Base-by-base conservation (phyloP, 257 asterid genomes). In the Solanum lycopersicoides region DNA sequence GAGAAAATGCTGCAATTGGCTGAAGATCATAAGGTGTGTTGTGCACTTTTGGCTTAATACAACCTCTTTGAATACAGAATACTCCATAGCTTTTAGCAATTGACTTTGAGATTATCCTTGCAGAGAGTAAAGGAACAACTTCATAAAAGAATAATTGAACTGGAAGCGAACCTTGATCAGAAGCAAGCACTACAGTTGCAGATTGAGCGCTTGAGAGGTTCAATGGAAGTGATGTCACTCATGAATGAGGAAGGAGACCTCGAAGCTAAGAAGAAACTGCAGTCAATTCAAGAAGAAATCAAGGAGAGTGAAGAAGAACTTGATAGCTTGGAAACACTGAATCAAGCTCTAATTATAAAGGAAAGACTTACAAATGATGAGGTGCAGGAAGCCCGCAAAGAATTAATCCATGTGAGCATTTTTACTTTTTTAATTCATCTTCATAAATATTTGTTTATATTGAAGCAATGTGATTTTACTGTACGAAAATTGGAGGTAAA, bases 371-470 rank as follows among this genome's bases (percentile, higher is more conserved):
- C 92, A 83, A 94, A 94, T 83, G 97, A 93, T 41, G 98, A 96
- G 89, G 86, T 95, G 89, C 95, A 94, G 75, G 98, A 92, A 41
- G 98, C 97, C 47, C 95, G 96, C 82, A 94, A 92, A 90, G 94
- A 91, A 88, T 86, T 96, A 15, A 80, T 93, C 32, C 53, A 75
- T 37, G 98, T 96, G 90, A 92, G 95, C 87, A 60, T 85, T 88
- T 79, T 14, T 23, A 35, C 44, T 28, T 7, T 39, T 68, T 72
- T 90, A 16, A 82, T 86, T 87, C 80, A 47, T 47, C 47, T 53
- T 56, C 20, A 16, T 60, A n/a, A 65, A 28, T 7, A 35, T 37
- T 56, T 60, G 34, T 63, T 84, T 63, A 23, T 41, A 44, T 35
- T 74, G 23, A 42, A 80, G 45, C 69, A 80, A 80, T 47, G 69